A percentile compares a stretch with the other conserved stretches of the same genome.
Conservation (phyloP, 139 green algal species). For the Prasinococcaceae sp. region DNA sequence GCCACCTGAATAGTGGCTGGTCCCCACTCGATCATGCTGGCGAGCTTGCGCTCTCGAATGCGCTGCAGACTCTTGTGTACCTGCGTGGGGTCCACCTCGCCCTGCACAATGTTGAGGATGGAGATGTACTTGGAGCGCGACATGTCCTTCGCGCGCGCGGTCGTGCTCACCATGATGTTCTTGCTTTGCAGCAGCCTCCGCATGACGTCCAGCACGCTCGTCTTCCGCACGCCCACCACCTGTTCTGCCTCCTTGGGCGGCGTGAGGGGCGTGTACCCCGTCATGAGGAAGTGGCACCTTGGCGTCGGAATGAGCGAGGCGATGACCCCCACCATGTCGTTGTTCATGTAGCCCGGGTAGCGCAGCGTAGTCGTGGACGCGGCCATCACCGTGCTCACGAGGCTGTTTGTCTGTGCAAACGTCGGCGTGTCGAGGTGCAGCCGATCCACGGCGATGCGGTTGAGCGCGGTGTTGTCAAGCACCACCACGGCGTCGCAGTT, state of each 20-base stretch:
- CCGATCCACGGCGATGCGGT: slow-evolving; percentile 61
- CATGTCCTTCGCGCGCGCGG: slow-evolving; percentile 58
- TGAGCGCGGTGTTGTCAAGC: slow-evolving; percentile 74
- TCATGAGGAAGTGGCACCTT: slow-evolving; percentile 92
- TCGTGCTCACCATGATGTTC: slow-evolving; percentile 94
- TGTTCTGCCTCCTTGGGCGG: slow-evolving; percentile 6
- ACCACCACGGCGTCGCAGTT: slow-evolving; percentile 81
- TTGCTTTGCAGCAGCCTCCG: slow-evolving; percentile 63
- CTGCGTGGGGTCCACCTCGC: slow-evolving; percentile 79
- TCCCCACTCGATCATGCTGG: slow-evolving; percentile 97
- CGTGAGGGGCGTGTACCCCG: slow-evolving; percentile 77
- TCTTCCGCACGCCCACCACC: slow-evolving; percentile 55
- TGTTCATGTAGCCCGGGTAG: slow-evolving; percentile 99
- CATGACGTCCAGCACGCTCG: slow-evolving; percentile 97
- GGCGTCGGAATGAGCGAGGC: slow-evolving; percentile 88
- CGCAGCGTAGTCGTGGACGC: slow-evolving; percentile 88
- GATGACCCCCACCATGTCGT: slow-evolving; percentile 90
- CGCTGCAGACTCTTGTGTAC: slow-evolving; percentile 93
- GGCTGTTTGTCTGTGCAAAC: slow-evolving; percentile 80
- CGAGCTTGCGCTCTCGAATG: slow-evolving; percentile 81
- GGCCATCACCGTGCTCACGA: slow-evolving; percentile 97
- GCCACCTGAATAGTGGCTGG: slow-evolving; percentile 93
- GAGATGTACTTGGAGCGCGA: slow-evolving; percentile 77
- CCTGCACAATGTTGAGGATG: slow-evolving; percentile 96
- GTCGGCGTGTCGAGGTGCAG: slow-evolving; percentile 46